Evolutionary conservation across 495 filamentous ascomycete species (phyloP), one percentile per base, ranked within the genome.

Genomic region (Hyaloscypha hepaticicola): DNA sequence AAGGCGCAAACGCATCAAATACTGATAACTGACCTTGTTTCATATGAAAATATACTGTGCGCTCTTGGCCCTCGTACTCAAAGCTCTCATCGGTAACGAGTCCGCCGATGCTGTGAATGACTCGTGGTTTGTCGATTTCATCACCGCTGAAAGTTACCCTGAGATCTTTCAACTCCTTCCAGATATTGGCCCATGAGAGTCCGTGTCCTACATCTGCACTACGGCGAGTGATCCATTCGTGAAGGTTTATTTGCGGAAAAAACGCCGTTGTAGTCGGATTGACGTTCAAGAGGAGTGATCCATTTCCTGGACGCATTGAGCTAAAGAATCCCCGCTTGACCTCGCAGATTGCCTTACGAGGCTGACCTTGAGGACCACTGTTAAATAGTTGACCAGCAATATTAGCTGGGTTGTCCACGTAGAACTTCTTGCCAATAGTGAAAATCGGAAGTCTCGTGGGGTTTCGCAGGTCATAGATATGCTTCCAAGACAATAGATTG

Each of bases 231-330:
- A 58, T 58, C 31, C 31, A 60, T 14, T 14, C 34, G 31, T 19
- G 12, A 6, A 60, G 24, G 4, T 25, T 8, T 5, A 48, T 49
- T 2, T 2, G 21, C 11, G 57, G 34, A 19, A 48, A 60, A 33
- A 60, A 60, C 21, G 57, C 57, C 5, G 57, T 45, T 12, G 57
- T 48, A 4, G 57, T 49, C 11, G 57, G n/a, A 21, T 60, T 60
- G 31, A 48, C 34, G 25, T 45, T 60, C 7, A 60, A 22, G 28
- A 60, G 22, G 24, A 60, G 31, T 9, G 57, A 48, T 4, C 22
- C 57, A 3, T 49, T 3, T 5, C 57, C 57, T 11, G 57, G 34
- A 12, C 57, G 31, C 31, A 49, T 27, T 3, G 57, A 60, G 22
- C 29, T 60, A 25, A 60, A 60, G 57, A 45, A 60, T 6, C 34